Evolutionary conservation across 345 rosid species (phyloP).

Genomic region (Bretschneidera sinensis): DNA sequence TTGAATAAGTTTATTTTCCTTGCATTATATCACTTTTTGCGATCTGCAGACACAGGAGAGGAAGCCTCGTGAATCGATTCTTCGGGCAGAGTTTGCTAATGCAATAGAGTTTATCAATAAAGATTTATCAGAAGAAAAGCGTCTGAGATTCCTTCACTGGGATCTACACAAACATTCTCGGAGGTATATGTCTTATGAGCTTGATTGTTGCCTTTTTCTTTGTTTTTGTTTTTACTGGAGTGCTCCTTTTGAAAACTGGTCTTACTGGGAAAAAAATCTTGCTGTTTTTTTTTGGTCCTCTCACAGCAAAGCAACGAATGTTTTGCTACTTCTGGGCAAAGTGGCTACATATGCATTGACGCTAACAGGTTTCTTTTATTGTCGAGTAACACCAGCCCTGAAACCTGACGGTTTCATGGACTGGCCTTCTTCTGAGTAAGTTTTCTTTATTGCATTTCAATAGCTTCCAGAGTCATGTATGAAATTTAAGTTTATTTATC

Average conservation of each 20-base stretch:
- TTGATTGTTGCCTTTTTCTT: constrained; percentile 1
- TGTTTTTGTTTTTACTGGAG: no score
- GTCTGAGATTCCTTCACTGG: constrained; percentile 81
- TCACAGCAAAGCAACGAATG: constrained; percentile 81
- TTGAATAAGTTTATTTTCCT: constrained; percentile 7
- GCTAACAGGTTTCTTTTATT: constrained; percentile 85
- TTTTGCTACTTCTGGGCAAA: constrained; percentile 69
- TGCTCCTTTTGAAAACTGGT: neutral
- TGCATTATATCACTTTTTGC: constrained; percentile 5
- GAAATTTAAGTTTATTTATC: neutral
- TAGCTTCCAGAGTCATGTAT: neutral
- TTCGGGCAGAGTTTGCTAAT: constrained; percentile 91
- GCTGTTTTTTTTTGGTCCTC: constrained; percentile 14
- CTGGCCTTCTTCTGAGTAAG: constrained; percentile 65
- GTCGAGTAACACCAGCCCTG: constrained; percentile 64
- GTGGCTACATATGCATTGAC: constrained; percentile 74
- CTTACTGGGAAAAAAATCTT: neutral
- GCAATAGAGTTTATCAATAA: constrained; percentile 91
- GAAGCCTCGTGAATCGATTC: constrained; percentile 88
- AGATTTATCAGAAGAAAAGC: constrained; percentile 73
- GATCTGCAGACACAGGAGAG: constrained; percentile 29
- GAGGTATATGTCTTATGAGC: constrained; percentile 43
- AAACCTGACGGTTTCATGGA: constrained; percentile 41
- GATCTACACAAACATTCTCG: constrained; percentile 82
- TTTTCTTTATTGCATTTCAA: constrained; percentile 8